Percentiles rank a stretch among this genome's conserved stretches.
Conservation (phyloP, 768 basidiomycete species). For the Mycena venus region DNA sequence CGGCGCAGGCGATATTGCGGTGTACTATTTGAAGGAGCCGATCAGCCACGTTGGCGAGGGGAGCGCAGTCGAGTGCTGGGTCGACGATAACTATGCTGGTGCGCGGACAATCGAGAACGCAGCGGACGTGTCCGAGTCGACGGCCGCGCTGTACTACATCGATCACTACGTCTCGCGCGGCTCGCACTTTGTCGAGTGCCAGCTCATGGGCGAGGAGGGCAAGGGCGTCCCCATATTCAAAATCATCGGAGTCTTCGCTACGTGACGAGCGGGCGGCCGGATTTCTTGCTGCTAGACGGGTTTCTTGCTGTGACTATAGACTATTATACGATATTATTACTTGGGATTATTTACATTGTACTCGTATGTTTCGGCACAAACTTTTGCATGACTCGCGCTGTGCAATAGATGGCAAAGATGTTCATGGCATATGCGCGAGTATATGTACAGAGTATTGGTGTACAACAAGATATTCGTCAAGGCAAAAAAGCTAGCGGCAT, state of each 20-base stretch:
- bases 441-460: too few species aligned
- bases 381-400: background rate
- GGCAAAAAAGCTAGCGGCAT: too few species aligned
- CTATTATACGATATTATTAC: conserved; percentile 24
- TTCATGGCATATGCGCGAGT: too few species aligned
- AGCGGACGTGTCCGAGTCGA: conserved; percentile 71
- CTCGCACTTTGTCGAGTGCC: conserved; percentile 94
- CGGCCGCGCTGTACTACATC: conserved; percentile 85
- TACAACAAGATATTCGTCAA: too few species aligned
- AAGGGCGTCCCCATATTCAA: conserved; percentile 85
- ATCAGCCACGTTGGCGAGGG: conserved; percentile 68
- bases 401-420: too few species aligned
- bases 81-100: conserved; percentile 93
- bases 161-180: conserved; percentile 89
- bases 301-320: conserved; percentile 6
- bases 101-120: conserved; percentile 84
- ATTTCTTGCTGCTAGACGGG: too few species aligned
- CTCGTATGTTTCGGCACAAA: background rate
- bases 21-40: conserved; percentile 90
- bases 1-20: conserved; percentile 91
- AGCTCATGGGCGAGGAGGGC: conserved; percentile 90
- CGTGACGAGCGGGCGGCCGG: too few species aligned
- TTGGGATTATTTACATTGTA: conserved; percentile 17
- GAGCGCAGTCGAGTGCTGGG: conserved; percentile 92
- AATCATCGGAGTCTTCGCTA: conserved; percentile 91